Percentiles rank a stretch among this genome's conserved stretches.
These are phyloP conservation scores for Forsythia viridissima DNA, from an alignment of 257 asterid species.

Conservation along the genomic window DNA sequence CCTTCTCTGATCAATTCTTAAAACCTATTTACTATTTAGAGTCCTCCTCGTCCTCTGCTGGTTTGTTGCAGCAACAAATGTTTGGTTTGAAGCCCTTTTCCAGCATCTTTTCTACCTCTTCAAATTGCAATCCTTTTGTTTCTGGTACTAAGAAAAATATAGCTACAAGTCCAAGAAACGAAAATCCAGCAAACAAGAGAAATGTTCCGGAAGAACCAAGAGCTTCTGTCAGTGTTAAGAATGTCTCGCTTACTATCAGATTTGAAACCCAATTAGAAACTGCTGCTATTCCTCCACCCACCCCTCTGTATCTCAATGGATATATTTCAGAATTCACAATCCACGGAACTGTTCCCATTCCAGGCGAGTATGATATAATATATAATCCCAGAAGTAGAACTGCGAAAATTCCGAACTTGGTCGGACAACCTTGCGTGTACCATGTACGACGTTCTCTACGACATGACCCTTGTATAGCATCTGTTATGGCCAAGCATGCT, in stretches of 20 bases:
- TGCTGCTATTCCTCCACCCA: slow-evolving; percentile 28
- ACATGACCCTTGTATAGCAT: slow-evolving; percentile 4
- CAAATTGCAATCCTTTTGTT: slow-evolving; percentile 27
- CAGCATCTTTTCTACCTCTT: slow-evolving; percentile 24
- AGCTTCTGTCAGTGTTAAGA: slow-evolving; percentile 23
- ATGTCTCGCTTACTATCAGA: slow-evolving; percentile 24
- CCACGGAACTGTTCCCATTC: slow-evolving; percentile 34
- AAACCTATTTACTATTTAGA: too few species aligned
- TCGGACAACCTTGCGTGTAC: slow-evolving; percentile 29
- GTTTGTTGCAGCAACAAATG: neutral
- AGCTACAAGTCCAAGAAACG: slow-evolving; percentile 19
- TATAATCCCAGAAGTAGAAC: slow-evolving; percentile 22
- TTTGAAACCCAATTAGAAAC: slow-evolving; percentile 28
- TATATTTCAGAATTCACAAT: slow-evolving; percentile 28
- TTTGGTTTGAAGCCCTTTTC: slow-evolving; percentile 18
- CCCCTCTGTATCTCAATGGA: slow-evolving; percentile 23
- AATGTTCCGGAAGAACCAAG: slow-evolving; percentile 22
- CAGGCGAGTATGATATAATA: slow-evolving; percentile 28
- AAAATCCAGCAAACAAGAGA: slow-evolving; percentile 26
- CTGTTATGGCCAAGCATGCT: slow-evolving; percentile 23
- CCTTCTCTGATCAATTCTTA: too few species aligned
- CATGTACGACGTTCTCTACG: slow-evolving; percentile 18
- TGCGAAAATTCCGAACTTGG: slow-evolving; percentile 21
- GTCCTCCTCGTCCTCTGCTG: neutral
- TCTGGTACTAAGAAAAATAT: slow-evolving; percentile 24